Base-by-base conservation (phyloP, 2,329 filamentous ascomycete species). In the Neurospora sp. region DNA sequence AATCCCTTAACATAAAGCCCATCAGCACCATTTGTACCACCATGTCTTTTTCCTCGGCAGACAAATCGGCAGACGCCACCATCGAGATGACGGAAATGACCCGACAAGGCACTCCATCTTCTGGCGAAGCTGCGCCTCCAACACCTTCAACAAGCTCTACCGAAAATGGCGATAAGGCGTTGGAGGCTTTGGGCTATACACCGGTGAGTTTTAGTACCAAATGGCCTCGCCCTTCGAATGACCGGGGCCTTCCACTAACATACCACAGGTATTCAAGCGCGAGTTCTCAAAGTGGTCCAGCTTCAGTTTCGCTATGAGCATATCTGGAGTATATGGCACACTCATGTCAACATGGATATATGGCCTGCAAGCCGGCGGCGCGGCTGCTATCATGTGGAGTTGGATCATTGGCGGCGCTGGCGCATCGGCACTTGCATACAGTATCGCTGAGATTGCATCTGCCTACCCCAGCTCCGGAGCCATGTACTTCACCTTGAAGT, bases 301-400 rank as follows among this genome's bases (percentile, higher is more conserved):
- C 72, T 87, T 89, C 77, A 88, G 85, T 68, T 89, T 88, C 74
- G 86, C 86, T 67, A 83, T 88, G 74, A 84, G 82, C 74, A 86
- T 88, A 73, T 82, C 80, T 70, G 85, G 84, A 66, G 78, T 87
- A 17, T 87, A 86, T 73, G 80, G 84, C 19, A 86, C 84, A 1
- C 81, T 84, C 68, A 82, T 84, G 73, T 86, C 85, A 1, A 87
- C 85, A 23, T 85, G 85, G 76, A 79, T 79, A 15, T 86, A 83
- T 72, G 84, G 85, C 1, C 79, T 87, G 28, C 78, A 80, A 69
- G 84, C 84, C 11, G 84, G 84, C 68, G 85, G 85, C 67, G 80
- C 83, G 57, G 82, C 84, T 28, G 81, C 84, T n/a, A 83, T 82
- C 4, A 82, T 87, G 15, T 87, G 85, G 85, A 86, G 82, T 76